These are phyloP conservation scores for Nymphaea thermarum DNA, from an alignment of 164 flowering plant species.

Conservation along the genomic window DNA sequence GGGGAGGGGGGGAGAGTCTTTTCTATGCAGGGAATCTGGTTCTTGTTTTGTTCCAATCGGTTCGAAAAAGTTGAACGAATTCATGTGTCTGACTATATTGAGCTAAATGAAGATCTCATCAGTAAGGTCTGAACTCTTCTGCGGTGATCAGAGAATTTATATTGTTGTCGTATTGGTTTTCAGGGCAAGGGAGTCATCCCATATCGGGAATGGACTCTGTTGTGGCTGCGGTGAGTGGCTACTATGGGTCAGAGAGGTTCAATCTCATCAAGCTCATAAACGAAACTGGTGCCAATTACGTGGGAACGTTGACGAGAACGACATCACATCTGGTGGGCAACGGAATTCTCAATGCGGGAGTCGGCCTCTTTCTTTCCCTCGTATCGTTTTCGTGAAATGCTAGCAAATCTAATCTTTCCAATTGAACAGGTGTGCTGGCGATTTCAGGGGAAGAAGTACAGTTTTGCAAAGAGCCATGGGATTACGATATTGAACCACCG, in stretches of 20 bases:
- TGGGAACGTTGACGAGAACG: constrained; percentile 56
- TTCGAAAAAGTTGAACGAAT: too few relatives aligned
- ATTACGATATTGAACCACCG: constrained; percentile 52
- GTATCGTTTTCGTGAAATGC: too few relatives aligned
- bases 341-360: neutral
- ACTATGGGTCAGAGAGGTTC: constrained; percentile 68
- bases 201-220: constrained; percentile 59
- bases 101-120: too few relatives aligned
- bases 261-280: constrained; percentile 78
- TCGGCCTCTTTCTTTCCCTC: neutral
- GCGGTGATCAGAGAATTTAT: too few relatives aligned
- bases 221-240: constrained; percentile 83
- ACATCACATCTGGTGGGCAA: constrained; percentile 69
- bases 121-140: too few relatives aligned
- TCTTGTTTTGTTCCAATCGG: too few relatives aligned
- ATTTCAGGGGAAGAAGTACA: constrained; percentile 68
- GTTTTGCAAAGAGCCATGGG: constrained; percentile 45
- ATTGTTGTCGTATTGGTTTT: constrained; percentile 1
- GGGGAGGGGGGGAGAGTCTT: too few relatives aligned
- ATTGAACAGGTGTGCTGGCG: constrained; percentile 64
- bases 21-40: too few relatives aligned
- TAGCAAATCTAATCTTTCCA: neutral
- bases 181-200: constrained; percentile 5
- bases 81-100: too few relatives aligned
- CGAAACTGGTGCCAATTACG: constrained; percentile 71